Percentiles rank a stretch among this genome's conserved stretches.
Evolutionary conservation across 371 early-diverging fungal species (phyloP).

Genomic region (Mortierella sp.): DNA sequence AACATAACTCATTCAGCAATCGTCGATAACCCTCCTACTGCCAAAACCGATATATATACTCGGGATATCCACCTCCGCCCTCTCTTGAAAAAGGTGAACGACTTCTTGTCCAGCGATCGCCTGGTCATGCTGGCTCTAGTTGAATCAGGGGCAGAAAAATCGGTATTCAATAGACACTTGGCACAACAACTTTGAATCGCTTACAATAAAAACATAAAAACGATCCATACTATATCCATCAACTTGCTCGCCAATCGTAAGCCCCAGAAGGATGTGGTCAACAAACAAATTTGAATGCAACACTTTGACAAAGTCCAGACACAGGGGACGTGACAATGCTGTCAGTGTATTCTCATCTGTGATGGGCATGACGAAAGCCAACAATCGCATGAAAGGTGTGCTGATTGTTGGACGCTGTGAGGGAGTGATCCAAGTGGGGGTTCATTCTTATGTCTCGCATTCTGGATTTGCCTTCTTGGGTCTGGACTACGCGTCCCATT

Average conservation of each 20-base stretch:
- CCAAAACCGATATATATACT: not conserved
- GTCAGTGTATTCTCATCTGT: conserved; percentile 9
- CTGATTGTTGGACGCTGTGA: conserved; percentile 1
- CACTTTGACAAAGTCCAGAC: conserved; percentile 1
- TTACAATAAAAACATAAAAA: not conserved
- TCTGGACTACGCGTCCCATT: no score
- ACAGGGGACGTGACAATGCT: not conserved
- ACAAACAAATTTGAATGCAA: not conserved
- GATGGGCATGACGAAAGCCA: conserved; percentile 21
- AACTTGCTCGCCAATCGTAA: not conserved
- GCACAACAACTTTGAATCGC: not conserved
- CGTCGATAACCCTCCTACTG: no score
- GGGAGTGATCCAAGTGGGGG: no score
- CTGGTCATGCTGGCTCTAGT: conserved; percentile 12
- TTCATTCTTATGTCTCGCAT: conserved; percentile 12
- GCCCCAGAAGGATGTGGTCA: not conserved
- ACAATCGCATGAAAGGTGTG: not conserved
- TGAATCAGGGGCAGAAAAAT: conserved; percentile 18
- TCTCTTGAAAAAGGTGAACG: not conserved
- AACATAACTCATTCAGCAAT: no score
- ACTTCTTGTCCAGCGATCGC: conserved; percentile 1
- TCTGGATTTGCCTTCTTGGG: no score
- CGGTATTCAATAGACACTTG: conserved; percentile 8
- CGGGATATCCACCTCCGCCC: not conserved
- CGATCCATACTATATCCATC: conserved; percentile 14